Base-by-base conservation (phyloP, 768 basidiomycete species). In the Serendipita indica region DNA sequence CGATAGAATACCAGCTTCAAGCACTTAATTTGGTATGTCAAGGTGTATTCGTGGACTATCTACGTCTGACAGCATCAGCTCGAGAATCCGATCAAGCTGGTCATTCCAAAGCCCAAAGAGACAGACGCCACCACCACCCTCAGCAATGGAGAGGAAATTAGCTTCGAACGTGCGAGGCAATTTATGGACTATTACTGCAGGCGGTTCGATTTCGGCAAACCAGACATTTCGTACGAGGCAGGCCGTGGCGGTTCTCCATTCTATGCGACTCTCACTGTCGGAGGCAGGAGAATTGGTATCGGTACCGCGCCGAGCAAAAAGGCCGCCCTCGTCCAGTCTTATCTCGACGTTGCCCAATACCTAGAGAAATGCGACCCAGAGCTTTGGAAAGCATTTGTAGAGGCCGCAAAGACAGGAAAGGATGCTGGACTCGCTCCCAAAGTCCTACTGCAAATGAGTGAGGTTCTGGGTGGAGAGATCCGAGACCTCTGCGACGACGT, bases 171-270 rank as follows among this genome's bases (percentile, higher is more conserved):
- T 57, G 89, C 90, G 2, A 80, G 84, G 52, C 80, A 78, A 61
- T 97, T 97, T 73, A 92, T 96, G 84, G 92, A 93, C 62, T 97
- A 86, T 68, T 97, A 97, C 65, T 94, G 91, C 67, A 78, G 81
- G 43, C 76, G 81, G 33, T 96, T 81, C 67, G 72, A 73, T 25
- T 92, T 92, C 65, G 74, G 76, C 7, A 79, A 78, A 62, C 89
- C 89, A 2, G 84, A 86, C 52, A 70, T 94, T 61, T 74, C 75
- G 13, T 84, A 77, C 60, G 69, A 72, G 1, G 72, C 73, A 39
- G 41, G 64, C 37, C 70, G 67, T 18, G 64, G 65, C 22, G 61
- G 62, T 25, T 68, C 64, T 57, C 14, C 59, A 3, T 91, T 89
- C 87, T 80, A 88, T 63, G 84, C 84, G 2, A 70, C 80, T 60